A percentile compares a stretch with the other conserved stretches of the same genome.
Evolutionary conservation across 2,329 filamentous ascomycete species (phyloP).

Genomic region (Sordariomycetes sp.): DNA sequence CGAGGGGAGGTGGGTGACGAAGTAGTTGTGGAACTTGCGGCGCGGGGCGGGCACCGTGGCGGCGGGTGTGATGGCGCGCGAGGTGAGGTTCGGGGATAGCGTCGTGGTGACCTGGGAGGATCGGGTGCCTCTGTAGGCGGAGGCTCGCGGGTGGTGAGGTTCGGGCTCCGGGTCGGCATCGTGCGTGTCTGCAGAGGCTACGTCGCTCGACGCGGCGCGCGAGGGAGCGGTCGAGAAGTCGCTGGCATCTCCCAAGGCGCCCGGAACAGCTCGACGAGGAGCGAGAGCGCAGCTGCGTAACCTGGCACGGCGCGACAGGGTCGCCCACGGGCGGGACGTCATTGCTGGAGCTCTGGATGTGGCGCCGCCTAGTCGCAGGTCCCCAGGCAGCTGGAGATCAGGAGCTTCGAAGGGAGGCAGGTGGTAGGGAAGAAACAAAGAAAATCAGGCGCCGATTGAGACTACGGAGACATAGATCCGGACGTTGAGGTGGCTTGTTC

Average conservation of each 20-base stretch:
- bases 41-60: constrained; percentile 11
- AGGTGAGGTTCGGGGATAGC: not conserved
- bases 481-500: not conserved
- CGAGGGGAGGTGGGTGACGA: constrained; percentile 89
- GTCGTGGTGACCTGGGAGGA: not conserved
- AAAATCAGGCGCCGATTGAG: not conserved
- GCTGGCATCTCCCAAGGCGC: not conserved
- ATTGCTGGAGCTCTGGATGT: not conserved
- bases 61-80: not conserved
- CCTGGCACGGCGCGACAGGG: constrained; percentile 4
- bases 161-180: not conserved
- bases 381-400: not conserved
- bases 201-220: not conserved
- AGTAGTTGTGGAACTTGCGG: constrained; percentile 82
- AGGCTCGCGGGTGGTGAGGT: constrained; percentile 53
- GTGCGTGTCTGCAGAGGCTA: constrained; percentile 1
- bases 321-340: constrained; percentile 3
- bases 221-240: not conserved
- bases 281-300: not conserved
- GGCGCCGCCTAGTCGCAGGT: not conserved
- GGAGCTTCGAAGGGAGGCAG: not conserved
- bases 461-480: not conserved
- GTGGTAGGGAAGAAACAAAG: not conserved
- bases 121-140: not conserved
- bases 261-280: not conserved